Evolutionary conservation across 1,139 yeast genomes (phyloP).

Genomic region (Hanseniaspora gamundiae): DNA sequence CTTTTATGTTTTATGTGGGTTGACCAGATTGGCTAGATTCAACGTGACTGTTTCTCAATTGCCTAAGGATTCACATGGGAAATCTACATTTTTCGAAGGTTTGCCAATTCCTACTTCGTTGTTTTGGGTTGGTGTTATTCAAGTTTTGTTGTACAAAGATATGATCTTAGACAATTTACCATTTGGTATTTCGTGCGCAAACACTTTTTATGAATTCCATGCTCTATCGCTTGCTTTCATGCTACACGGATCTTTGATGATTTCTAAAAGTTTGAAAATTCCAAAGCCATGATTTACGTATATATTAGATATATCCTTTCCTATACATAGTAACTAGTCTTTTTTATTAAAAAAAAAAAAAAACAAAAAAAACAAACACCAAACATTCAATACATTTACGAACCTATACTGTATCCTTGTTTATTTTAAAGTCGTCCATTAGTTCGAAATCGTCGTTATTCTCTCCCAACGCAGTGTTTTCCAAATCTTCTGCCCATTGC

Average conservation of each 20-base stretch:
- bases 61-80: conserved; percentile 79
- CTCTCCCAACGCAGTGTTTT: conserved; percentile 9
- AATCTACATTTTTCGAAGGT: conserved; percentile 81
- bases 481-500: conserved; percentile 26
- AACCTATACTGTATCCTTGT: background rate
- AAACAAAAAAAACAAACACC: no score
- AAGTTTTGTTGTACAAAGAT: conserved; percentile 43
- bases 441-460: conserved; percentile 5
- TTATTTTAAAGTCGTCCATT: conserved; percentile 20
- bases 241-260: conserved; percentile 81
- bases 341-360: no score
- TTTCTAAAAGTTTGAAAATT: conserved; percentile 77
- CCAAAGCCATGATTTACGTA: conserved; percentile 58
- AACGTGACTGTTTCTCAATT: conserved; percentile 87
- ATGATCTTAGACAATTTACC: conserved; percentile 40
- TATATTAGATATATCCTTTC: no score
- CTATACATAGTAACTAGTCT: background rate
- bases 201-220: conserved; percentile 59
- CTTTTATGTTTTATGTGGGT: conserved; percentile 85
- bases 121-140: conserved; percentile 61
- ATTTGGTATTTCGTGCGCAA: conserved; percentile 46
- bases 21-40: conserved; percentile 87
- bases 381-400: no score
- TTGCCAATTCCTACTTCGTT: conserved; percentile 89
- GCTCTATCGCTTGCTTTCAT: conserved; percentile 52